phyloP scores from a whole-genome alignment of 1,284 basidiomycete species.

The Boletellus sp. region DNA sequence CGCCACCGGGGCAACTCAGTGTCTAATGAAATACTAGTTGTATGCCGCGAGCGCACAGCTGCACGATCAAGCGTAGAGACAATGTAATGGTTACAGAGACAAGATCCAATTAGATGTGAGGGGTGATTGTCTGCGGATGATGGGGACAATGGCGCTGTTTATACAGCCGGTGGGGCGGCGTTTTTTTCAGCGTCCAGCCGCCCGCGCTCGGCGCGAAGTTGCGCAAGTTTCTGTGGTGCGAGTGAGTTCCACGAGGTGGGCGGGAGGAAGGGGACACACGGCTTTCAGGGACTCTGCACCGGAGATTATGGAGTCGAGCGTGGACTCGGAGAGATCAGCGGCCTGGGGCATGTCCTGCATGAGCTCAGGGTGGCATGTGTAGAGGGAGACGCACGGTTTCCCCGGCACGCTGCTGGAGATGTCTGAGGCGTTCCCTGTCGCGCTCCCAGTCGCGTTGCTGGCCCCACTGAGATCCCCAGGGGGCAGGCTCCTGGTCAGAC shows the following conservation, averaged over 20 bases:
- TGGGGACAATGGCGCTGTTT: constrained; percentile 17
- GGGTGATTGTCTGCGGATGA: constrained; percentile 23
- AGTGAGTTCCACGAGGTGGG: neutral
- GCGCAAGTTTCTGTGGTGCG: constrained; percentile 52
- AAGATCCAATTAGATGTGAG: constrained; percentile 30
- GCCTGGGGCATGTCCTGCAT: constrained; percentile 38
- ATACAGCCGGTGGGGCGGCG: constrained; percentile 21
- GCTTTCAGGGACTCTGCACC: constrained; percentile 57
- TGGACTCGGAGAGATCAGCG: constrained; percentile 63
- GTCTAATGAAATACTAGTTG: neutral
- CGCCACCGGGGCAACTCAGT: constrained; percentile 20
- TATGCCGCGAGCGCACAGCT: neutral
- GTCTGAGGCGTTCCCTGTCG: constrained; percentile 41
- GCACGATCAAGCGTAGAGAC: neutral
- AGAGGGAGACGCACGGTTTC: constrained; percentile 46
- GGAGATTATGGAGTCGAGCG: constrained; percentile 55
- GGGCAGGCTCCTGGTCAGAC: constrained; percentile 5
- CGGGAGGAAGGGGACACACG: constrained; percentile 38
- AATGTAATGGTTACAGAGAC: constrained; percentile 17
- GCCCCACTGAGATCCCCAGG: constrained; percentile 23
- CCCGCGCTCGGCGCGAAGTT: constrained; percentile 55
- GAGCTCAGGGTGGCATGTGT: neutral
- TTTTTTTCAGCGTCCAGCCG: constrained; percentile 42
- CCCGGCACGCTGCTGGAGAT: constrained; percentile 48
- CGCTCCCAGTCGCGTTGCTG: constrained; percentile 39